Evolutionary conservation across 139 green algal genomes (phyloP).

Genomic region (Micromonas pusilla): DNA sequence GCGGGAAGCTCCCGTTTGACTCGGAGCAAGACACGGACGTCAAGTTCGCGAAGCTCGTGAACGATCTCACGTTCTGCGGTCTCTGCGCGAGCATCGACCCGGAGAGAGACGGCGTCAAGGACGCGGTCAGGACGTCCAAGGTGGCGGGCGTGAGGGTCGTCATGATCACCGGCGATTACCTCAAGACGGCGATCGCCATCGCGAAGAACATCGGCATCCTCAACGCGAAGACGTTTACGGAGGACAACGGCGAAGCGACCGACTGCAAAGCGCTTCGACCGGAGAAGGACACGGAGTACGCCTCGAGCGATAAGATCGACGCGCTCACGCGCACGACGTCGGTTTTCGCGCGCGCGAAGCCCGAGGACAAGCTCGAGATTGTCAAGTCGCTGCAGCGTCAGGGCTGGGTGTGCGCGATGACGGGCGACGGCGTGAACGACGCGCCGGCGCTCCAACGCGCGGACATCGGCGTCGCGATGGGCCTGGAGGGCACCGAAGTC

Average conservation of each 20-base stretch:
- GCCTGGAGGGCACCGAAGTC: constrained; percentile 33
- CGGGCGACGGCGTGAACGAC: constrained; percentile 40
- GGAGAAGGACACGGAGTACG: not conserved
- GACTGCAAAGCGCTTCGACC: not conserved
- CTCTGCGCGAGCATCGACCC: constrained; percentile 21
- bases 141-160: constrained; percentile 11
- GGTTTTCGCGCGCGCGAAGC: constrained; percentile 35
- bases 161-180: constrained; percentile 34
- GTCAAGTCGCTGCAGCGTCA: constrained; percentile 28
- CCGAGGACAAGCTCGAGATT: constrained; percentile 37
- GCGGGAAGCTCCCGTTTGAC: not conserved
- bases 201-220: constrained; percentile 33
- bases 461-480: constrained; percentile 42
- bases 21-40: not conserved
- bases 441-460: constrained; percentile 34
- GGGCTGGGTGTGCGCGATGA: constrained; percentile 33
- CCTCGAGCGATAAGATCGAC: constrained; percentile 22
- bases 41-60: not conserved
- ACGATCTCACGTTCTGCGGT: constrained; percentile 23
- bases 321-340: not conserved
- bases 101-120: constrained; percentile 21
- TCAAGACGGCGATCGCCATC: constrained; percentile 26
- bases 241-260: not conserved
- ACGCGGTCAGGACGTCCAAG: constrained; percentile 10
- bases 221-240: not conserved